Base-by-base conservation (phyloP, 306 rosid genomes). In the Medicago lupulina region DNA sequence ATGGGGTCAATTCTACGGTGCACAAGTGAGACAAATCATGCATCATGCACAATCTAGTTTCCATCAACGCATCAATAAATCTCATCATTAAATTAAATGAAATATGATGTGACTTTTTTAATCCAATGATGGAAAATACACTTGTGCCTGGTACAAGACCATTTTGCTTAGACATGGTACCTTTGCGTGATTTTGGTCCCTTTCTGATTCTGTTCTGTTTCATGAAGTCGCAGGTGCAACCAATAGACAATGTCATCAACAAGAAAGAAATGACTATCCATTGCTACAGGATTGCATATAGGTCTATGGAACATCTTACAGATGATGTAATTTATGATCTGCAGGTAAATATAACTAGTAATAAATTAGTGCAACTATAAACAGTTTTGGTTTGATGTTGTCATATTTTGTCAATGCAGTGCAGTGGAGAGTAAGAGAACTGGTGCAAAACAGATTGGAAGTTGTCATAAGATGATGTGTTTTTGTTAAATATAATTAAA, bases 251-350 rank as follows among this genome's bases (percentile, higher is more conserved):
- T 76, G 92, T 90, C 88, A 92, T 98, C 75, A 95, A 92, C 90
- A 88, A 90, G 89, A 89, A 95, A 83, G 99, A 97, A 83, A 85
- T 88, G 91, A 95, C 97, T 72, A 95, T 98, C 77, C 99, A 92
- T 66, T 95, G 99, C 82, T 95, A 95, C 81, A 89, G 97, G 84
- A 95, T 92, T 46, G 86, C 97, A 19, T 95, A 91, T 64, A 87
- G 97, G 71, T 93, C 98, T 41, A 93, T 91, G 97, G 99, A 92
- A 80, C 98, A 93, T 1, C n/a, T n/a, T n/a, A n/a, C n/a, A n/a
- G 98, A 96, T 34, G 98, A 90, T 6, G 99, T 92, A 88, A 90
- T 92, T 70, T 92, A 96, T 16, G 82, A 89, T 7, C 77, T 87
- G 58, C 87, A 84, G 88, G 90, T 69, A 19, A 43, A 76, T 36